Percentiles rank a stretch among this genome's conserved stretches.
Evolutionary conservation across 176 grass and related monocot species (phyloP).

Genomic region (Cocos nucifera): DNA sequence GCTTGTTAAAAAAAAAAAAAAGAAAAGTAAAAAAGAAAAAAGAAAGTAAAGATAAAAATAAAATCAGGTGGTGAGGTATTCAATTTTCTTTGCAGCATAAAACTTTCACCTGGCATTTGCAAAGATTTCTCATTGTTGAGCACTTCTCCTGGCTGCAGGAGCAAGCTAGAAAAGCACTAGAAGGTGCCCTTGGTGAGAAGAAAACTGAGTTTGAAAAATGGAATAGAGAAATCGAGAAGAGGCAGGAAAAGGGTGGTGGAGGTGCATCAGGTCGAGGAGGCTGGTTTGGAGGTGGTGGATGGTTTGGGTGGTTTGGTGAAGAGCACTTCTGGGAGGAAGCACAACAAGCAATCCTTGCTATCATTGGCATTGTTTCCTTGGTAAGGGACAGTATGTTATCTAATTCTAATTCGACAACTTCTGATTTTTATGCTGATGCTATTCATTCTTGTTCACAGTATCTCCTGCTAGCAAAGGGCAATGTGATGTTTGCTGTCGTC

Average conservation of each 20-base stretch:
- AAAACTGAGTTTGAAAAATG: slow-evolving; percentile 31
- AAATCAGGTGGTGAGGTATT: too few relatives aligned
- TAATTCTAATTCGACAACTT: not conserved
- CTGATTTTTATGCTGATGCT: slow-evolving; percentile 3
- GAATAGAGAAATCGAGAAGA: slow-evolving; percentile 30
- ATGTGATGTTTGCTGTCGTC: slow-evolving; percentile 32
- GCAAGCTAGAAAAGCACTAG: slow-evolving; percentile 39
- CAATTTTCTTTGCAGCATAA: too few relatives aligned
- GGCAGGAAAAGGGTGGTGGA: slow-evolving; percentile 19
- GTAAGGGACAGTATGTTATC: slow-evolving; percentile 4
- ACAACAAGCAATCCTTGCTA: slow-evolving; percentile 48
- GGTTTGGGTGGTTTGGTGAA: slow-evolving; percentile 57
- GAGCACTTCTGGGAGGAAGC: slow-evolving; percentile 65
- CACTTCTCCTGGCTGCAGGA: slow-evolving; percentile 20
- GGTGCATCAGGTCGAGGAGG: slow-evolving; percentile 27
- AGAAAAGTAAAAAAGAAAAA: too few relatives aligned
- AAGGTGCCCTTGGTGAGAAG: slow-evolving; percentile 36
- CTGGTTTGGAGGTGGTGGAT: slow-evolving; percentile 49
- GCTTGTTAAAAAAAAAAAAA: too few relatives aligned
- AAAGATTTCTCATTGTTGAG: too few relatives aligned
- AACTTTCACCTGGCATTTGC: too few relatives aligned
- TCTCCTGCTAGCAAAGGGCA: slow-evolving; percentile 65
- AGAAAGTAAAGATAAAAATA: too few relatives aligned
- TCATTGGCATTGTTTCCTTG: slow-evolving; percentile 40
- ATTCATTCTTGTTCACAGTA: slow-evolving; percentile 25